phyloP scores from a whole-genome alignment of 2,329 filamentous ascomycete species.

The Acarospora socialis region DNA sequence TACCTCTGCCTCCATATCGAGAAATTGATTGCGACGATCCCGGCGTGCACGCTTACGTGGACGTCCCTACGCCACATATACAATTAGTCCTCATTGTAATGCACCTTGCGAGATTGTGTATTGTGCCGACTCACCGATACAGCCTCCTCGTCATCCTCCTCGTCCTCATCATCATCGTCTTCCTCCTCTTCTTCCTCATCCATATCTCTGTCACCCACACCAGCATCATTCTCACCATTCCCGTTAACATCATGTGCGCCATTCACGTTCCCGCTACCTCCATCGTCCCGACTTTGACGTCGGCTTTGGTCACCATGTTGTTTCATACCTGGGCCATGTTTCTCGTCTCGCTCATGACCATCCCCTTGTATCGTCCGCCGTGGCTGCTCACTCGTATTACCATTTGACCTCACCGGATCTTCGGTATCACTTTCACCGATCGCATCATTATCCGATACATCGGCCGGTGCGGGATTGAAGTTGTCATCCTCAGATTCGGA shows the following conservation, averaged over 20 bases:
- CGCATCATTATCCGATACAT: constrained; percentile 12
- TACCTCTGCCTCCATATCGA: constrained; percentile 97
- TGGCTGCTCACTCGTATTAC: constrained; percentile 3
- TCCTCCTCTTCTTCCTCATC: constrained; percentile 41
- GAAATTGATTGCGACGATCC: constrained; percentile 67
- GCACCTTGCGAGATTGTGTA: constrained; percentile 12
- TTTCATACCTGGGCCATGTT: background rate
- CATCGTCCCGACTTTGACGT: no score
- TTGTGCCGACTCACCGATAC: constrained; percentile 28
- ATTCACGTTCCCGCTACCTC: no score
- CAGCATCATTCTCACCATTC: no score
- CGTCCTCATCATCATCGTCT: constrained; percentile 20
- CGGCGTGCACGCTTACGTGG: constrained; percentile 67
- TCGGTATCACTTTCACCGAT: constrained; percentile 6
- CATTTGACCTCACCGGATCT: background rate
- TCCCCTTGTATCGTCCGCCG: background rate
- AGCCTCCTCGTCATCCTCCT: constrained; percentile 42
- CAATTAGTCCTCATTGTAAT: constrained; percentile 11
- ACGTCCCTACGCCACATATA: constrained; percentile 40
- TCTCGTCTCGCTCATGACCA: background rate
- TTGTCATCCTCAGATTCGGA: constrained; percentile 15
- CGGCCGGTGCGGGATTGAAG: constrained; percentile 13
- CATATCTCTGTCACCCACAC: no score
- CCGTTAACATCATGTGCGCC: no score
- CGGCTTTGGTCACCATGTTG: background rate